Base-by-base conservation (phyloP, 2,329 filamentous ascomycete genomes). In the Tolypocladium endophyticum region DNA sequence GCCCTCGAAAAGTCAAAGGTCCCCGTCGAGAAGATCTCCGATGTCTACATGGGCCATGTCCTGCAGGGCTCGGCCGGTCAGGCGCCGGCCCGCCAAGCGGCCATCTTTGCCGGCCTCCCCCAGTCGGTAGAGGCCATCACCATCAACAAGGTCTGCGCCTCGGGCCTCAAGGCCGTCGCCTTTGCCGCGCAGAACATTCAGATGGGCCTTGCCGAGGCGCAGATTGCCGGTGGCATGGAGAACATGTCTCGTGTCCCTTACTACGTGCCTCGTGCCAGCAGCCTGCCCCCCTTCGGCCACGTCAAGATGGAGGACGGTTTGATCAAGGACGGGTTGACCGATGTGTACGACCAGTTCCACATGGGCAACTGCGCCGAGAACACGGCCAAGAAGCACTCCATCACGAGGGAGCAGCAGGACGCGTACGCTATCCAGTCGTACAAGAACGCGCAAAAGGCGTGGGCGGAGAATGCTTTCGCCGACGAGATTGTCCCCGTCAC, bases 1-100 rank as follows among this genome's bases (percentile, higher is more conserved):
- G 94, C 94, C 35, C 76, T 99, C 58, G 84, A 87, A 66, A 96
- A 94, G 75, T 95, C 92, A 58, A 87, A 86, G 64, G 83, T 97
- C 8, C 92, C 94, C 1, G 74, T 85, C 58, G 85, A 87, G 39
- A 89, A 88, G 71, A 90, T 97, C 69, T 89, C 87, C 64, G 89
- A 96, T 75, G 91, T 97, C 20, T 97, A 97, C 79, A 96, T 97
- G 90, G 94, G 94, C 71, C 96, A 97, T 69, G 94, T 97, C 12
- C 82, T 97, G 47, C 87, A 92, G 73, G 93, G 82, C 53, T 84
- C 83, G 23, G 83, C 94, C 7, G 94, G 94, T 54, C 94, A 99
- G 76, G 85, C 94, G 0, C 94, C 94, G 2, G 93, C 94, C 28
- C 86, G 94, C 56, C 94, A 99, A 77, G 94, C 94, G 14, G 79